Evolutionary conservation across 106 monocot genomes (phyloP).

Genomic region (Allium cepa): DNA sequence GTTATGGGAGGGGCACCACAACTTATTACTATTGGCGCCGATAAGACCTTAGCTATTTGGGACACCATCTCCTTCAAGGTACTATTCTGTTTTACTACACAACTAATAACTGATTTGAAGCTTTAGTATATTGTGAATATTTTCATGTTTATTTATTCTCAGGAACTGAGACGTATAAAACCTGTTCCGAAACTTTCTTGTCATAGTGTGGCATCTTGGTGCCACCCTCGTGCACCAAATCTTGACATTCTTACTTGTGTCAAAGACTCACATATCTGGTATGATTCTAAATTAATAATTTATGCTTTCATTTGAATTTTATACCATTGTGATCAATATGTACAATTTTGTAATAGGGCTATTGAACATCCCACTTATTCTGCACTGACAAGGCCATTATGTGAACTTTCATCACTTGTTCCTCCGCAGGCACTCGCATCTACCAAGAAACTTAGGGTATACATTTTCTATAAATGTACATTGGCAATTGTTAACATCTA

Average conservation of each 20-base stretch:
- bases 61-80: slow-evolving; percentile 98
- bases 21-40: slow-evolving; percentile 96
- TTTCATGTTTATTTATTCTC: slow-evolving; percentile 11
- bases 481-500: neutral
- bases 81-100: neutral
- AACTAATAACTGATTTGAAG: neutral
- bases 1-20: slow-evolving; percentile 92
- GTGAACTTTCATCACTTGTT: slow-evolving; percentile 94
- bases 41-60: slow-evolving; percentile 99
- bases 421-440: slow-evolving; percentile 90
- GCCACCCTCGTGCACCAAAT: slow-evolving; percentile 97
- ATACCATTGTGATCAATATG: neutral
- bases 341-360: slow-evolving; percentile 54
- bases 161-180: slow-evolving; percentile 97
- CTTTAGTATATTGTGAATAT: neutral
- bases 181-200: slow-evolving; percentile 95
- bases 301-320: neutral
- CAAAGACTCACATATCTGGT: slow-evolving; percentile 99
- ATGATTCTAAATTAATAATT: slow-evolving; percentile 7
- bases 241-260: slow-evolving; percentile 99
- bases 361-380: slow-evolving; percentile 98
- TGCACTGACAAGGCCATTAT: slow-evolving; percentile 89
- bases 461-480: neutral
- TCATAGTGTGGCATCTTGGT: slow-evolving; percentile 99
- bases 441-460: slow-evolving; percentile 96